These are phyloP conservation scores for Fusarium pseudograminearum DNA, from an alignment of 2,329 filamentous ascomycete genomes.

Conservation along the genomic window DNA sequence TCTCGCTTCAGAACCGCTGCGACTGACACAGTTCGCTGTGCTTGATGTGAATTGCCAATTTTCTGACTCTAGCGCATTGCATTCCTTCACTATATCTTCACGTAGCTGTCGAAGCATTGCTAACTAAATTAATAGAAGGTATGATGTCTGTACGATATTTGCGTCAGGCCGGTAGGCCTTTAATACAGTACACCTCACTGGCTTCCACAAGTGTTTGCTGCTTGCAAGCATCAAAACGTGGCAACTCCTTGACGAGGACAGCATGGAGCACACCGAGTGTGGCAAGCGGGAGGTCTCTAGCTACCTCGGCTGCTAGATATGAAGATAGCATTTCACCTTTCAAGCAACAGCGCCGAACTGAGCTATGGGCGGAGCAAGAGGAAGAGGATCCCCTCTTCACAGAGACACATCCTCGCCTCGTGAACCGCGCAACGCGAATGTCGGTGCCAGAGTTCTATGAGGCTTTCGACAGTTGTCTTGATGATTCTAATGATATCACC, in stretches of 20 bases:
- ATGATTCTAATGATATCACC: slow-evolving; percentile 47
- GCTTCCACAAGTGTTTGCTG: slow-evolving; percentile 26
- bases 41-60: slow-evolving; percentile 57
- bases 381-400: slow-evolving; percentile 53
- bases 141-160: slow-evolving; percentile 56
- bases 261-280: slow-evolving; percentile 15
- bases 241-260: slow-evolving; percentile 28
- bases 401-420: slow-evolving; percentile 54
- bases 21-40: slow-evolving; percentile 61
- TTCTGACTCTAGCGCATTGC: slow-evolving; percentile 50
- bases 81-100: slow-evolving; percentile 22
- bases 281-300: slow-evolving; percentile 35
- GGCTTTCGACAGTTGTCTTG: slow-evolving; percentile 45
- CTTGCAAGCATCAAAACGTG: slow-evolving; percentile 15
- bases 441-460: slow-evolving; percentile 54
- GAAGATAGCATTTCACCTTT: slow-evolving; percentile 50
- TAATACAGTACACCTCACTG: slow-evolving; percentile 34
- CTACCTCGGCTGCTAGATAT: slow-evolving; percentile 37
- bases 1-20: slow-evolving; percentile 64
- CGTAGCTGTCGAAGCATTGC: slow-evolving; percentile 23
- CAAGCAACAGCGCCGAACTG: slow-evolving; percentile 52
- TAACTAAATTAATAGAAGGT: slow-evolving; percentile 46
- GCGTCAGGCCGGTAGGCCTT: slow-evolving; percentile 52
- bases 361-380: slow-evolving; percentile 51
- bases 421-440: slow-evolving; percentile 45